Evolutionary conservation across 2,329 filamentous ascomycete genomes (phyloP), one percentile per base, ranked within the genome.

Genomic region (Phialemoniopsis sp.): DNA sequence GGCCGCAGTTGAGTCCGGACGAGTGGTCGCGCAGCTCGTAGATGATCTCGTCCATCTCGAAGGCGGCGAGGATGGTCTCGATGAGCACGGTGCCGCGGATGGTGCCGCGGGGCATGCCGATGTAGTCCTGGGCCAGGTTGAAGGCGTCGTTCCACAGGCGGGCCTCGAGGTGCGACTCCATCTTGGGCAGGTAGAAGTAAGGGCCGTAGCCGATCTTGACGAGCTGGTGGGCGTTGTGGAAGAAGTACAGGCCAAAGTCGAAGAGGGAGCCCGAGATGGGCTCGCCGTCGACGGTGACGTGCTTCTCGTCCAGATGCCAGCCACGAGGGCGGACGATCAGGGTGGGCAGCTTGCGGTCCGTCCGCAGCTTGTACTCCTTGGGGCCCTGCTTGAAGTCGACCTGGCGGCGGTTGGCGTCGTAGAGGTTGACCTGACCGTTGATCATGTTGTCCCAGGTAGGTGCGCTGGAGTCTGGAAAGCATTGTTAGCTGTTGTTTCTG

Each of bases 41-140:
- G 69, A 98, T 97, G 68, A 98, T 97, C 81, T 98, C 93, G 56
- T 98, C 93, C 93, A 98, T 98, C 76, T 98, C 93, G 58, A 98
- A 98, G 13, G 91, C 93, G 32, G 93, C 93, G 32, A 91, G 78
- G 63, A 98, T 97, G 41, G 93, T 97, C 78, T 98, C 93, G 58
- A 98, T 97, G 54, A 98, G 73, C 30, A 97, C 91, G 4, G 93
- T 98, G 46, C 80, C 93, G 53, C 93, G 86, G 66, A 97, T 95
- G 39, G 89, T 97, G 40, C 93, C 93, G 44, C 93, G 80, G 40
- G 79, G 79, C 70, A 98, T 85, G 52, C 87, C 87, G 58, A 96
- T 80, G 68, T 86, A 89, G 70, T 98, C 93, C 69, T 98, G 93
- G 12, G 82, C 84, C 21, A 96, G 74, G 73, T 96, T 96, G 81